A percentile compares a stretch with the other conserved stretches of the same genome.
These are phyloP conservation scores for Penicillium frequentans DNA, from an alignment of 2,329 filamentous ascomycete species.

Conservation along the genomic window DNA sequence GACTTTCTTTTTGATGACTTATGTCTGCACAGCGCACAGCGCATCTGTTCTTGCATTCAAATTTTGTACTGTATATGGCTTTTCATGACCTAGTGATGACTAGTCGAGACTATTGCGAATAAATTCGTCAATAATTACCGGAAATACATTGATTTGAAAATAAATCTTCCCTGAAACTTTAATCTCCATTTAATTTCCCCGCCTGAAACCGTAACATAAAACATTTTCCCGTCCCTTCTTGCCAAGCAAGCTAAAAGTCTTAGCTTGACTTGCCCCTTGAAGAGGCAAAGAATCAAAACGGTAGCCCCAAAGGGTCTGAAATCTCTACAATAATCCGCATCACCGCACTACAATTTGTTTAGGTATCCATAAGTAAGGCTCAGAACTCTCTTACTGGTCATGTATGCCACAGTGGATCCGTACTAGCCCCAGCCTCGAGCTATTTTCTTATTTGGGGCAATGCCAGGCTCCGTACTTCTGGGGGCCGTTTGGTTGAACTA, in stretches of 20 bases:
- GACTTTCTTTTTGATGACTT: constrained; percentile 15
- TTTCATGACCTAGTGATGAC: not conserved
- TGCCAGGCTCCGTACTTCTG: not conserved
- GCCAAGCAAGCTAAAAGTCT: not conserved
- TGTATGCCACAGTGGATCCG: not conserved
- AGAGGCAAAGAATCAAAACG: too few relatives aligned
- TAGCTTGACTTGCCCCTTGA: not conserved
- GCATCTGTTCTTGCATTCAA: not conserved
- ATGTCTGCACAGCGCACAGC: not conserved
- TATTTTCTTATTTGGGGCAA: not conserved
- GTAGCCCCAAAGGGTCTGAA: too few relatives aligned
- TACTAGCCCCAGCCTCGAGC: not conserved
- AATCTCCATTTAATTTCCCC: not conserved
- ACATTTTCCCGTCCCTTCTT: not conserved
- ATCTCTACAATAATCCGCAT: too few relatives aligned
- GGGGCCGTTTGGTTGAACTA: not conserved
- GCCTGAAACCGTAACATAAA: not conserved
- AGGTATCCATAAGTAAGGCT: not conserved
- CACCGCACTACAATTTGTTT: not conserved
- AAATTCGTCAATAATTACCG: not conserved
- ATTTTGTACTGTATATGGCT: not conserved
- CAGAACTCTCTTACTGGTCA: not conserved
- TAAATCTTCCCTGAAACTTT: not conserved
- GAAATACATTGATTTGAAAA: not conserved
- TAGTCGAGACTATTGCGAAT: not conserved